Evolutionary conservation across 805 yeast genomes (phyloP).

Genomic region (Saturnispora quitensis): DNA sequence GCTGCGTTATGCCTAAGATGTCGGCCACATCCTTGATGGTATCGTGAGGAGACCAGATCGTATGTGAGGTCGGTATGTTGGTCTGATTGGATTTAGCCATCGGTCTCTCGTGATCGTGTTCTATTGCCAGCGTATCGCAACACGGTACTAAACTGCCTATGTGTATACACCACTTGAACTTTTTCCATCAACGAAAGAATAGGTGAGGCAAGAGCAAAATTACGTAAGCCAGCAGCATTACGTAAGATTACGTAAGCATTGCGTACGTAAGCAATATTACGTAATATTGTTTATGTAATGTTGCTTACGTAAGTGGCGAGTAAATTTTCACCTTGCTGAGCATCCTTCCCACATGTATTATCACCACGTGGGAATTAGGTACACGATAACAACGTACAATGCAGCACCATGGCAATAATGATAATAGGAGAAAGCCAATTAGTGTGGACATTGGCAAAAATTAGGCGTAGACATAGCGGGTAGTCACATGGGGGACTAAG

Average conservation of each 20-base stretch:
- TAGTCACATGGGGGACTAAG: neutral
- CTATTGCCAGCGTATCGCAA: too few relatives aligned
- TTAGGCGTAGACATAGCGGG: neutral
- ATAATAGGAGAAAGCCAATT: neutral
- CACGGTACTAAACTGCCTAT: too few relatives aligned
- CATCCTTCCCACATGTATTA: neutral
- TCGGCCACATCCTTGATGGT: conserved; percentile 97
- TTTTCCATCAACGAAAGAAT: too few relatives aligned
- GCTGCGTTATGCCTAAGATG: conserved; percentile 58
- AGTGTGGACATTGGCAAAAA: neutral
- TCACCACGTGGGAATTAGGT: neutral
- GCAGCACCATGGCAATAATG: neutral
- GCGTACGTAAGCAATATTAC: too few relatives aligned
- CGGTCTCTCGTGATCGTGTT: too few relatives aligned
- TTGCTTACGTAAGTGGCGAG: neutral
- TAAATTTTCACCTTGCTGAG: neutral
- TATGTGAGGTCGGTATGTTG: conserved; percentile 64
- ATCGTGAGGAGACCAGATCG: conserved; percentile 95
- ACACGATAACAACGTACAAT: neutral
- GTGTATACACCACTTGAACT: too few relatives aligned
- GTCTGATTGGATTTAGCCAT: conserved; percentile 1
- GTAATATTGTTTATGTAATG: too few relatives aligned
- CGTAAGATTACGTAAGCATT: too few relatives aligned
- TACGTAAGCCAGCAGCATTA: too few relatives aligned
- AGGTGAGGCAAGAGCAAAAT: too few relatives aligned